Percentiles rank a stretch among this genome's conserved stretches.
These are phyloP conservation scores for Hypoxylon sp. DNA, from an alignment of 2,329 filamentous ascomycete genomes.

Conservation along the genomic window DNA sequence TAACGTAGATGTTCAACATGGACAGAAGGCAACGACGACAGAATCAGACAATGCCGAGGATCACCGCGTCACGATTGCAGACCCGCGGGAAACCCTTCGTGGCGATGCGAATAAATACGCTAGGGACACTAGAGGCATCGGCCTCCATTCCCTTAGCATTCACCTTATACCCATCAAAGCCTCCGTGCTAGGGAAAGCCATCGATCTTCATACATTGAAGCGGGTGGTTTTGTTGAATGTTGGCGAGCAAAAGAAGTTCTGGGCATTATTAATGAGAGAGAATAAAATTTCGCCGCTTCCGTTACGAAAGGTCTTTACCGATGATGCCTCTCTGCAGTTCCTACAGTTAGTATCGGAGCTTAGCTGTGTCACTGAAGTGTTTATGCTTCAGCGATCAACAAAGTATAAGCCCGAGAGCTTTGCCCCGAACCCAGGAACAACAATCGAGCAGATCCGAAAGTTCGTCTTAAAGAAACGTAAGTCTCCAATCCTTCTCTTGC, in stretches of 20 bases:
- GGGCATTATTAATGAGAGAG: slow-evolving; percentile 64
- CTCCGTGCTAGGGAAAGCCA: slow-evolving; percentile 62
- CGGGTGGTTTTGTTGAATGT: slow-evolving; percentile 70
- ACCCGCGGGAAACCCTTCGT: slow-evolving; percentile 35
- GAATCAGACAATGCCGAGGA: slow-evolving; percentile 51
- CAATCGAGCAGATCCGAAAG: slow-evolving; percentile 66
- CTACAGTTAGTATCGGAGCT: slow-evolving; percentile 63
- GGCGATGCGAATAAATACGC: slow-evolving; percentile 60
- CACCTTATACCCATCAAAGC: slow-evolving; percentile 68
- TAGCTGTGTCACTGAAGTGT: slow-evolving; percentile 64
- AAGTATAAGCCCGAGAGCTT: slow-evolving; percentile 64
- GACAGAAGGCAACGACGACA: slow-evolving; percentile 48
- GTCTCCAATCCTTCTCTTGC: background rate
- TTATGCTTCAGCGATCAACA: slow-evolving; percentile 62
- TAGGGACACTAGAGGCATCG: slow-evolving; percentile 65
- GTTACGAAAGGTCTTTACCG: slow-evolving; percentile 67
- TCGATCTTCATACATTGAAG: slow-evolving; percentile 66
- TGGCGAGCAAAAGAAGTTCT: slow-evolving; percentile 67
- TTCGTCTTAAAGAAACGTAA: slow-evolving; percentile 62
- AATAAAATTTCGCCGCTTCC: slow-evolving; percentile 61
- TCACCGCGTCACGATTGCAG: slow-evolving; percentile 31
- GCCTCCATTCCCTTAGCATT: slow-evolving; percentile 62
- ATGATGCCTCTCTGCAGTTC: slow-evolving; percentile 66
- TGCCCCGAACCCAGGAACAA: slow-evolving; percentile 58
- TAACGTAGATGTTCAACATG: slow-evolving; percentile 45